Evolutionary conservation across 1,139 yeast genomes (phyloP).

Genomic region (Suhomyces bolitotheri): DNA sequence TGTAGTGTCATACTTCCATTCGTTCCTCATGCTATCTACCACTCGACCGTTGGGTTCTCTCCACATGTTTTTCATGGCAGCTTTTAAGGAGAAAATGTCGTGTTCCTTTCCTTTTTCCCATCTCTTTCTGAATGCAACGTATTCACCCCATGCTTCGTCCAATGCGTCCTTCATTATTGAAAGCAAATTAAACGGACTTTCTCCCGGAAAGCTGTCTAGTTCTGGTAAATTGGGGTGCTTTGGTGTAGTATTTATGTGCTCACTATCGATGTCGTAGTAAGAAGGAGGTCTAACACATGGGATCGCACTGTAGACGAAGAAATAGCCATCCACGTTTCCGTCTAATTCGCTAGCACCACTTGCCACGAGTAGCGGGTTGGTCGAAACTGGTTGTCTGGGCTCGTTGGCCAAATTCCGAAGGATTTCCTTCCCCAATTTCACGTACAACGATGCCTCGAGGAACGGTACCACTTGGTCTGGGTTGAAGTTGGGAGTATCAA

Average conservation of each 20-base stretch:
- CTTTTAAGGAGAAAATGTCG: slow-evolving; percentile 61
- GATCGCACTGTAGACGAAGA: slow-evolving; percentile 65
- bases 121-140: slow-evolving; percentile 48
- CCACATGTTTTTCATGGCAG: slow-evolving; percentile 61
- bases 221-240: slow-evolving; percentile 9
- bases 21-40: slow-evolving; percentile 18
- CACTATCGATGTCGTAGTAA: slow-evolving; percentile 32
- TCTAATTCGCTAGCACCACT: slow-evolving; percentile 77
- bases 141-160: slow-evolving; percentile 75
- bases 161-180: slow-evolving; percentile 54
- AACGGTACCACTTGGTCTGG: slow-evolving; percentile 70
- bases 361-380: slow-evolving; percentile 69
- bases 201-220: slow-evolving; percentile 14
- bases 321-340: slow-evolving; percentile 72
- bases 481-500: slow-evolving; percentile 72
- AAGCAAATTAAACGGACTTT: slow-evolving; percentile 47
- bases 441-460: slow-evolving; percentile 66
- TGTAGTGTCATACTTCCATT: slow-evolving; percentile 18
- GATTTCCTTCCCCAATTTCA: slow-evolving; percentile 58
- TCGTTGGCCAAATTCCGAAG: slow-evolving; percentile 64
- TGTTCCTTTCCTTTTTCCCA: slow-evolving; percentile 67
- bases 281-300: slow-evolving; percentile 59
- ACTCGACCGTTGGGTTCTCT: slow-evolving; percentile 33
- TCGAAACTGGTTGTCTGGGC: slow-evolving; percentile 62
- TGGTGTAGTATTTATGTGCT: background rate